A percentile compares a stretch with the other conserved stretches of the same genome.
Evolutionary conservation across 169 alveolate genomes (phyloP).

Genomic region (Eimeria mitis): DNA sequence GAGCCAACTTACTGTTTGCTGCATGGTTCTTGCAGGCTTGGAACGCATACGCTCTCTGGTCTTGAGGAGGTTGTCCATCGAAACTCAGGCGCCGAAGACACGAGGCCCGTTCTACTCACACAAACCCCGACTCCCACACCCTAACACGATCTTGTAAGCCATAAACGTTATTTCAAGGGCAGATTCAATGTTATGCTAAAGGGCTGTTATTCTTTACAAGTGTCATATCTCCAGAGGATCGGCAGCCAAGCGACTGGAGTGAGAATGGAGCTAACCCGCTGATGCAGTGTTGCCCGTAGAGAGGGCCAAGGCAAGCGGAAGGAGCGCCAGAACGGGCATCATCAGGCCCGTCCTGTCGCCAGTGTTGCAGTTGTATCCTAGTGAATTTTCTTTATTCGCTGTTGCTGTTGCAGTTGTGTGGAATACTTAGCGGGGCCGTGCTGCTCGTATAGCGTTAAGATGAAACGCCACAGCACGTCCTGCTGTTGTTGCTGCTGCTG

Average conservation of each 20-base stretch:
- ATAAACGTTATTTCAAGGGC: background rate
- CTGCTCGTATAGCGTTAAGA: too few species aligned
- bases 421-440: too few species aligned
- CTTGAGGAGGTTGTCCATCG: slow-evolving; percentile 62
- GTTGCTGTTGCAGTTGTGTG: slow-evolving; percentile 15
- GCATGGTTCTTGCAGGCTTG: slow-evolving; percentile 51
- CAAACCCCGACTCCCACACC: slow-evolving; percentile 17
- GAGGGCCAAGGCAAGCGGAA: slow-evolving; percentile 23
- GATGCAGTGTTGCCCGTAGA: slow-evolving; percentile 11
- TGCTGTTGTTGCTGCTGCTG: slow-evolving; percentile 14
- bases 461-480: too few species aligned
- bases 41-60: slow-evolving; percentile 31
- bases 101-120: slow-evolving; percentile 13
- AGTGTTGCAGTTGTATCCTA: background rate
- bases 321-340: slow-evolving; percentile 45
- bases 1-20: slow-evolving; percentile 30
- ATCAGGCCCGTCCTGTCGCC: slow-evolving; percentile 10
- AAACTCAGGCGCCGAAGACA: slow-evolving; percentile 67
- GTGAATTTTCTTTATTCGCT: background rate
- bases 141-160: background rate
- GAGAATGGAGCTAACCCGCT: background rate
- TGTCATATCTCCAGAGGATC: background rate
- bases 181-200: background rate
- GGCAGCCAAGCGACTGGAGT: background rate
- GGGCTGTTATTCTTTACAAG: background rate